Base-by-base conservation (phyloP, 176 grass and related monocot species). In the Avena eriantha region DNA sequence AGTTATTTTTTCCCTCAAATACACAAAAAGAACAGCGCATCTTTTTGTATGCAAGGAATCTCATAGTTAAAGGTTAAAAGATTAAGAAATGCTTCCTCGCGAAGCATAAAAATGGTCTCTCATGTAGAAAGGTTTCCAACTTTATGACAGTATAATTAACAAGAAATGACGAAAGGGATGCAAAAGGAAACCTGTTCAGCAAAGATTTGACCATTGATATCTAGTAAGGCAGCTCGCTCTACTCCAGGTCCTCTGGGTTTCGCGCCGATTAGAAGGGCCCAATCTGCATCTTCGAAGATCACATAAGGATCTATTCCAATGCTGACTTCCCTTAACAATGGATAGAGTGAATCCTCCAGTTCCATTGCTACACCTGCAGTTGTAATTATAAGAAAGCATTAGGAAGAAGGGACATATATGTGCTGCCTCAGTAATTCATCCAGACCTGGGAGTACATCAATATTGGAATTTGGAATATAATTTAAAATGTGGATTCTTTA, bases 121-220 rank as follows among this genome's bases (percentile, higher is more conserved):
- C 13, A 58, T 39, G 14, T 26, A 29, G 47, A 41, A 18, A 54
- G 85, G 21, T 18, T 83, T 58, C 41, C 11, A 41, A 41, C 41
- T 73, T 61, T 29, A 69, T 21, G 23, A 39, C 23, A 63, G 14
- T 22, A 41, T 72, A 78, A 0, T 61, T 60, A 26, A 81, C 26
- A 81, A 31, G 4, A n/a, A 80, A 58, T 12, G 19, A 74, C 66
- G 79, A 65, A 65, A 11, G 50, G 3, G 34, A 21, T 83, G 29
- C 58, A 48, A 84, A 80, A 33, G 45, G 59, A 67, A 85, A 98
- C 96, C 90, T 98, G 96, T 58, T 96, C 90, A 75, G 90, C 90
- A 56, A 96, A 98, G 64, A 98, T 96, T 86, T 98, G 92, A 17
- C 96, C 96, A 49, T 98, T 98, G 70, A 98, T 96, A 86, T 98